Evolutionary conservation across 2,329 filamentous ascomycete species (phyloP).

Genomic region (Diplodia sapinea): DNA sequence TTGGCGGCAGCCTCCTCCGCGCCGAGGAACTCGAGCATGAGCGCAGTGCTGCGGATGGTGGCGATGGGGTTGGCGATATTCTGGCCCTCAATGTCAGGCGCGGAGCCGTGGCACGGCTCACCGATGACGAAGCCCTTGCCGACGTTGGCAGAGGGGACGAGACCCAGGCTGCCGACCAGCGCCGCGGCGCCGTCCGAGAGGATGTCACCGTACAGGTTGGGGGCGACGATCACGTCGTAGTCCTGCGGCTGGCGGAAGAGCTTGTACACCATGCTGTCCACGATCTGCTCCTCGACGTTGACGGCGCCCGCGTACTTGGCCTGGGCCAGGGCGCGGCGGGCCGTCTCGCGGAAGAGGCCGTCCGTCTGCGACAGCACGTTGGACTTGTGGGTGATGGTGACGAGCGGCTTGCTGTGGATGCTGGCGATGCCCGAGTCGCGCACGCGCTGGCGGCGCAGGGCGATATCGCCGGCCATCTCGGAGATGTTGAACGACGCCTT

Average conservation of each 20-base stretch:
- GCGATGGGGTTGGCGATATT: slow-evolving; percentile 96
- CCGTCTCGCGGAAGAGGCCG: slow-evolving; percentile 86
- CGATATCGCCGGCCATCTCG: slow-evolving; percentile 93
- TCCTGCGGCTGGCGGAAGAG: slow-evolving; percentile 93
- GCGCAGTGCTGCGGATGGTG: slow-evolving; percentile 84
- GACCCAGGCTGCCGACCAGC: slow-evolving; percentile 86
- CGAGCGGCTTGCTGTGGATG: slow-evolving; percentile 73
- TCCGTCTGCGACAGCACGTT: slow-evolving; percentile 97
- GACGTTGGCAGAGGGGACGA: slow-evolving; percentile 95
- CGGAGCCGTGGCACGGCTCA: slow-evolving; percentile 95
- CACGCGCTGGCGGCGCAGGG: slow-evolving; percentile 81
- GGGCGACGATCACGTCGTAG: slow-evolving; percentile 98
- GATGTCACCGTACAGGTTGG: slow-evolving; percentile 97
- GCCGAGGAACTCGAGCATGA: slow-evolving; percentile 96
- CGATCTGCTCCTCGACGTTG: slow-evolving; percentile 92
- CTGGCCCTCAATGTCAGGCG: slow-evolving; percentile 92
- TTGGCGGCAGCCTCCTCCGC: slow-evolving; percentile 83
- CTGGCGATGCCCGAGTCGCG: slow-evolving; percentile 64
- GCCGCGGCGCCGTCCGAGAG: slow-evolving; percentile 94
- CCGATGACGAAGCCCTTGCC: slow-evolving; percentile 94
- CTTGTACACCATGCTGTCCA: slow-evolving; percentile 99
- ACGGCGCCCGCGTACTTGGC: slow-evolving; percentile 66
- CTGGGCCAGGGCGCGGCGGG: slow-evolving; percentile 72
- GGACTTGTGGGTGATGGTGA: slow-evolving; percentile 98
- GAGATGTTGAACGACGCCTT: slow-evolving; percentile 85